Evolutionary conservation across 495 filamentous ascomycete genomes (phyloP), one percentile per base, ranked within the genome.

Genomic region (Oleoguttula mirabilis): DNA sequence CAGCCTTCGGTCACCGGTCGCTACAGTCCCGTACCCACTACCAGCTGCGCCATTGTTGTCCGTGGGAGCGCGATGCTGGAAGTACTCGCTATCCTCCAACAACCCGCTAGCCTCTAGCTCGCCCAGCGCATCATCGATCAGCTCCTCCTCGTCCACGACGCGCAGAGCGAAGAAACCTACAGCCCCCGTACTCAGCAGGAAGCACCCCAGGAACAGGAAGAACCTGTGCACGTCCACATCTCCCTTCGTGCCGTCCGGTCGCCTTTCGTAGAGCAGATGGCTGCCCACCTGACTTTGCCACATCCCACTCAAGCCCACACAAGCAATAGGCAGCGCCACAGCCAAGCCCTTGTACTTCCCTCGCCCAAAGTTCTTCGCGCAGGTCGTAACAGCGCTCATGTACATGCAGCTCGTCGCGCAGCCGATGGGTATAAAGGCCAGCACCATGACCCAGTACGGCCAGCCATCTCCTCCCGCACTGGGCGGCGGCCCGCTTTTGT

Each of bases 331-430:
- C 38, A 84, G 61, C 17, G 88, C 88, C 39, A 98, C 66, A 55
- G 92, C 87, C 42, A 98, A 60, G 0, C 90, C 88, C 57, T 86
- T 82, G 52, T 92, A 76, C 55, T 80, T 86, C 3, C 87, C 84
- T 28, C 79, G 68, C 15, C 88, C 84, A 59, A 96, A 95, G 61
- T 94, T 96, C 74, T 98, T 98, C 19, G 88, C 90, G 46, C 86
- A 94, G 2, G 88, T 94, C 17, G 90, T 86, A 21, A 98, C 80
- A 0, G 83, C 82, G 25, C 75, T 70, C 20, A 95, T 58, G 57
- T 96, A 95, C 79, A 96, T 84, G 54, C 71, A 71, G 46, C 79
- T 78, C 0, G 90, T 95, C 4, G 78, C 88, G 47, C 77, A 72
- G 1, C 90, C 90, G 35, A 95, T 75, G 6, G 66, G 64, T 15